A percentile compares a stretch with the other conserved stretches of the same genome.
Conservation (phyloP, 306 rosid species). For the Echinosophora koreensis region DNA sequence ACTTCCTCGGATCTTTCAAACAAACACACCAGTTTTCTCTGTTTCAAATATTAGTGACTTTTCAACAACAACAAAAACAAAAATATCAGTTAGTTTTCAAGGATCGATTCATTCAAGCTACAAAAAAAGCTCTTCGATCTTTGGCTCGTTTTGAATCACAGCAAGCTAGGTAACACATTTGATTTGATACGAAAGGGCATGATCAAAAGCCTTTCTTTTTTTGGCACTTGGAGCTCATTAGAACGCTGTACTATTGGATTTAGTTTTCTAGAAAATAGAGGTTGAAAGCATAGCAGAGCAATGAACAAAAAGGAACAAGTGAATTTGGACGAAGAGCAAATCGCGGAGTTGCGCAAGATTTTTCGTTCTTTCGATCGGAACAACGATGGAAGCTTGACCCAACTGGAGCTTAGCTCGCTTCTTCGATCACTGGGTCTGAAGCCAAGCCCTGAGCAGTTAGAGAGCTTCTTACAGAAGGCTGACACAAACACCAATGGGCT, state of each 20-base stretch:
- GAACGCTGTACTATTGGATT: not conserved
- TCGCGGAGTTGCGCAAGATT: constrained; percentile 78
- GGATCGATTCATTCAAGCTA: not conserved
- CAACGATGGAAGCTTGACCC: constrained; percentile 92
- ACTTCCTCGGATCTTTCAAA: constrained; percentile 39
- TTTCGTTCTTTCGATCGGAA: constrained; percentile 89
- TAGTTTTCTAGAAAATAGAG: not conserved
- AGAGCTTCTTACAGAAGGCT: constrained; percentile 70
- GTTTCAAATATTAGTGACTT: not conserved
- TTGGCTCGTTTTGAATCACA: not conserved
- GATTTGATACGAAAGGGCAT: not conserved
- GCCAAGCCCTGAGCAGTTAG: constrained; percentile 85
- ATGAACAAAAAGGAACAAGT: constrained; percentile 74
- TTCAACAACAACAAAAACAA: not conserved
- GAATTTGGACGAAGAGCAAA: constrained; percentile 80
- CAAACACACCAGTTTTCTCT: not conserved
- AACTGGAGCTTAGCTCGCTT: constrained; percentile 82
- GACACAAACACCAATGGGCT: constrained; percentile 86
- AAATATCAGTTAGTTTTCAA: not conserved
- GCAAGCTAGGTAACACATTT: not conserved
- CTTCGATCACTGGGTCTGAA: constrained; percentile 86
- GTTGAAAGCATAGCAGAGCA: not conserved
- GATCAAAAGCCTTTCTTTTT: not conserved
- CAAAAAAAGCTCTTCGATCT: not conserved
- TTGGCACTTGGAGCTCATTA: not conserved